These are phyloP conservation scores for Pichia sp. DNA, from an alignment of 1,139 yeast genomes.

Conservation along the genomic window DNA sequence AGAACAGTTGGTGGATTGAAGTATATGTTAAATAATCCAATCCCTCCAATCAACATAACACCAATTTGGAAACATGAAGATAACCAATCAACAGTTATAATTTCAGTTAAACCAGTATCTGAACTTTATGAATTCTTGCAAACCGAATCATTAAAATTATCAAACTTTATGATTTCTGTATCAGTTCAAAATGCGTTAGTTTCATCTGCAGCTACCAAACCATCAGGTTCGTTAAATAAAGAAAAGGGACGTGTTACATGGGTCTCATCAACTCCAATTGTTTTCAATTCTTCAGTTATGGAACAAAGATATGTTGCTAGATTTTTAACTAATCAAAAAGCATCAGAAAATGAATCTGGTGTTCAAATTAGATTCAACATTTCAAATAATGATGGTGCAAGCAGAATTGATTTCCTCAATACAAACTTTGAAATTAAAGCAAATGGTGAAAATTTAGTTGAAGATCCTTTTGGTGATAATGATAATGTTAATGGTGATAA, in stretches of 20 bases:
- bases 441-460: constrained; percentile 17
- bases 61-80: constrained; percentile 89
- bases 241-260: constrained; percentile 83
- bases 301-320: constrained; percentile 68
- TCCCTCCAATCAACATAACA: constrained; percentile 63
- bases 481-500: background rate
- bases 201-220: constrained; percentile 76
- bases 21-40: constrained; percentile 46
- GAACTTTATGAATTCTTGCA: constrained; percentile 36
- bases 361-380: constrained; percentile 57
- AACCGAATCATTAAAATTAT: constrained; percentile 32
- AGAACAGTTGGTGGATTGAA: constrained; percentile 72
- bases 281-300: constrained; percentile 32
- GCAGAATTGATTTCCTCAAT: constrained; percentile 15
- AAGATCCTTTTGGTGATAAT: constrained; percentile 28
- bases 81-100: constrained; percentile 77
- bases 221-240: constrained; percentile 81
- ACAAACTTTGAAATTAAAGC: constrained; percentile 17
- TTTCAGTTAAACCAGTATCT: constrained; percentile 59
- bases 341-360: constrained; percentile 63
- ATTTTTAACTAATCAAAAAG: constrained; percentile 57
- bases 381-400: constrained; percentile 27
- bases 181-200: constrained; percentile 42
- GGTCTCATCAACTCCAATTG: constrained; percentile 51
- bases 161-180: constrained; percentile 65